A percentile compares a stretch with the other conserved stretches of the same genome.
Conservation (phyloP, 805 yeast genomes). For the Sugiyamaella valdiviana region DNA sequence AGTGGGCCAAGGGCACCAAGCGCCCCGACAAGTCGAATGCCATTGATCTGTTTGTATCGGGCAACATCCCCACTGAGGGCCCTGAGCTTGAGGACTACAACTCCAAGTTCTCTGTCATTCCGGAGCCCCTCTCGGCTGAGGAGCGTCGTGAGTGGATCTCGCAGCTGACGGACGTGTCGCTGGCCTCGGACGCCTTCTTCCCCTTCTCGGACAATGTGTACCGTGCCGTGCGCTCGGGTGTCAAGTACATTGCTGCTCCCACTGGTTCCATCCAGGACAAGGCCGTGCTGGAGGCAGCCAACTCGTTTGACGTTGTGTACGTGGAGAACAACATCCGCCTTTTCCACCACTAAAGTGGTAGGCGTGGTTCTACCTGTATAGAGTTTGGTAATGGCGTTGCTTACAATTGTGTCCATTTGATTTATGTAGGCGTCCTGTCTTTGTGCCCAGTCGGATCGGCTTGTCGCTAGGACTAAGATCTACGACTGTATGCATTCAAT, state of each 20-base stretch:
- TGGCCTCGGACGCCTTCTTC: slow-evolving; percentile 98
- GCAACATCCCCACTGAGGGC: slow-evolving; percentile 83
- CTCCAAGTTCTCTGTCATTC: slow-evolving; percentile 77
- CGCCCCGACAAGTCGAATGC: slow-evolving; percentile 99
- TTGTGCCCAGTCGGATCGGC: too few relatives aligned
- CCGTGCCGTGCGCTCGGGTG: slow-evolving; percentile 96
- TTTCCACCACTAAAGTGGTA: slow-evolving; percentile 97
- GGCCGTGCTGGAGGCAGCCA: slow-evolving; percentile 94
- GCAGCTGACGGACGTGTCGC: slow-evolving; percentile 77
- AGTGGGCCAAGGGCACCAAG: slow-evolving; percentile 98
- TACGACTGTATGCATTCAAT: not conserved
- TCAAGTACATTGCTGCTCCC: slow-evolving; percentile 92
- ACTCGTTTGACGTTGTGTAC: slow-evolving; percentile 80
- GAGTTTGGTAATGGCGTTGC: not conserved
- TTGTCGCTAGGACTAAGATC: too few relatives aligned
- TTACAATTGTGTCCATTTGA: too few relatives aligned
- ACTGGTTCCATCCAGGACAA: slow-evolving; percentile 97
- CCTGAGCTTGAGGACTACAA: slow-evolving; percentile 93
- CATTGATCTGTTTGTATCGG: slow-evolving; percentile 86
- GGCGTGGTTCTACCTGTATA: not conserved
- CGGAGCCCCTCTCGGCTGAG: slow-evolving; percentile 70
- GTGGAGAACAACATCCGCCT: slow-evolving; percentile 96
- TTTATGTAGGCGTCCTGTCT: too few relatives aligned
- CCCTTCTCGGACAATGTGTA: slow-evolving; percentile 99
- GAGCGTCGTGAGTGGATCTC: slow-evolving; percentile 86